Conservation (phyloP, 208 protist genomes). For the Acanthamoeba lenticulata region DNA sequence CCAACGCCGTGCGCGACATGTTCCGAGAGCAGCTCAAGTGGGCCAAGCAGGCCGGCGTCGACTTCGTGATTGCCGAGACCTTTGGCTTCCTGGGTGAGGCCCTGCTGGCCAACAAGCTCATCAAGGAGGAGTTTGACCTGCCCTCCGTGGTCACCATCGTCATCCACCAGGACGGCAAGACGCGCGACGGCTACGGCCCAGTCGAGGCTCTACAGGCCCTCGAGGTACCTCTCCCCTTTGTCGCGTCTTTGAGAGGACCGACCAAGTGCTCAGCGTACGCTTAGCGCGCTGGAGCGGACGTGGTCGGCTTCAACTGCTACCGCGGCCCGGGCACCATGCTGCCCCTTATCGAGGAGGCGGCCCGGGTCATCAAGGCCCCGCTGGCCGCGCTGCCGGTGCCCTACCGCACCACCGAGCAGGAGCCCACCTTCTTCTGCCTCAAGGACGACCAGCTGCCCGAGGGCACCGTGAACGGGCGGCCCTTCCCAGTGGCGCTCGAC, state of each 20-base stretch:
- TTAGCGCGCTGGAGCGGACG: conserved; percentile 21
- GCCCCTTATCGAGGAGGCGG: conserved; percentile 11
- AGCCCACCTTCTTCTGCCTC: conserved; percentile 67
- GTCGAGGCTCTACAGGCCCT: not conserved
- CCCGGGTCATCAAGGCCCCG: conserved; percentile 44
- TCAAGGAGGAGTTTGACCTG: conserved; percentile 53
- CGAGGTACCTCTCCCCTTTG: not conserved
- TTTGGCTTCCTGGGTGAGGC: conserved; percentile 64
- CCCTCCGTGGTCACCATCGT: conserved; percentile 46
- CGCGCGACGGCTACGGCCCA: not conserved
- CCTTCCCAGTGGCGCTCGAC: conserved; percentile 59
- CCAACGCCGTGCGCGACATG: not conserved
- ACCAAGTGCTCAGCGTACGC: too few relatives aligned
- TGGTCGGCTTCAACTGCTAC: conserved; percentile 63
- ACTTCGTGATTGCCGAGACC: conserved; percentile 63
- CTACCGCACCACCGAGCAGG: conserved; percentile 54
- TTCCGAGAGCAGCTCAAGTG: conserved; percentile 33
- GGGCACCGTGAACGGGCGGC: not conserved
- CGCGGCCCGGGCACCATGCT: conserved; percentile 54
- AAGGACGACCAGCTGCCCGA: conserved; percentile 2
- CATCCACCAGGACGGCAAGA: conserved; percentile 61
- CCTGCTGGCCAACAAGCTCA: conserved; percentile 6
- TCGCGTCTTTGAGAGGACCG: too few relatives aligned
- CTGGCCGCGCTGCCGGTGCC: conserved; percentile 61
- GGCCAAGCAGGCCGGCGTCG: conserved; percentile 55